Conservation (phyloP, 352 stramenopile genomes). For the Phytophthora megakarya region DNA sequence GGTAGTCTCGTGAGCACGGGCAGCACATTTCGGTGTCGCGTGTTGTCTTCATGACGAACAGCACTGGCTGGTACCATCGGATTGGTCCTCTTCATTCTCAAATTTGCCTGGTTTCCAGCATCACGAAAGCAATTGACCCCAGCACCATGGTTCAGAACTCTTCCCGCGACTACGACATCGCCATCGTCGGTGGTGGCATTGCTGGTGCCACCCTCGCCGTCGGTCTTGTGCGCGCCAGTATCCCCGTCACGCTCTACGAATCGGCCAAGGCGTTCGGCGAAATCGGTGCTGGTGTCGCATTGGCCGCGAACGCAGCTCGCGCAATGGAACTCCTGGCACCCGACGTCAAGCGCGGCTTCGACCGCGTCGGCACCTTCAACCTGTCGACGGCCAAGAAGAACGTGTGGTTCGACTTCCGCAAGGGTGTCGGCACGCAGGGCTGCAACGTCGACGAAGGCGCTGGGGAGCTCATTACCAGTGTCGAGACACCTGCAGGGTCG, state of each 20-base stretch:
- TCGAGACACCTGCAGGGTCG: slow-evolving; percentile 35
- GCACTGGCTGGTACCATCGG: not conserved
- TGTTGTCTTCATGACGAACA: slow-evolving; percentile 18
- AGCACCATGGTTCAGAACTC: slow-evolving; percentile 28
- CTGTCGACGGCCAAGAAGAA: slow-evolving; percentile 38
- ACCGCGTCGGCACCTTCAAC: slow-evolving; percentile 45
- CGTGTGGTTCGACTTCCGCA: slow-evolving; percentile 45
- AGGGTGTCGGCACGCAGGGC: slow-evolving; percentile 35
- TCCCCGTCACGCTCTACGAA: slow-evolving; percentile 41
- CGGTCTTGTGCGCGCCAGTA: slow-evolving; percentile 27
- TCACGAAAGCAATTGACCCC: not conserved
- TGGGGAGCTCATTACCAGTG: slow-evolving; percentile 35
- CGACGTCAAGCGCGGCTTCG: slow-evolving; percentile 37
- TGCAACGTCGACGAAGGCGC: slow-evolving; percentile 21
- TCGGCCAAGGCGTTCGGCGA: slow-evolving; percentile 37
- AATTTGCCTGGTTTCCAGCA: slow-evolving; percentile 22
- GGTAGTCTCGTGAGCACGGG: not conserved
- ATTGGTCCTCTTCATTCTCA: slow-evolving; percentile 19
- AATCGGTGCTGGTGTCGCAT: slow-evolving; percentile 37
- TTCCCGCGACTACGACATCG: slow-evolving; percentile 33
- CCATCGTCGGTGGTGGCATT: slow-evolving; percentile 39
- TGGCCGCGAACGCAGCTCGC: slow-evolving; percentile 30
- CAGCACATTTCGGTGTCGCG: slow-evolving; percentile 1
- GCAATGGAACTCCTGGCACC: slow-evolving; percentile 39
- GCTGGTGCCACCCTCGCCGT: slow-evolving; percentile 35